phyloP scores from a whole-genome alignment of 1,139 yeast genomes.

The Pichia sp. region DNA sequence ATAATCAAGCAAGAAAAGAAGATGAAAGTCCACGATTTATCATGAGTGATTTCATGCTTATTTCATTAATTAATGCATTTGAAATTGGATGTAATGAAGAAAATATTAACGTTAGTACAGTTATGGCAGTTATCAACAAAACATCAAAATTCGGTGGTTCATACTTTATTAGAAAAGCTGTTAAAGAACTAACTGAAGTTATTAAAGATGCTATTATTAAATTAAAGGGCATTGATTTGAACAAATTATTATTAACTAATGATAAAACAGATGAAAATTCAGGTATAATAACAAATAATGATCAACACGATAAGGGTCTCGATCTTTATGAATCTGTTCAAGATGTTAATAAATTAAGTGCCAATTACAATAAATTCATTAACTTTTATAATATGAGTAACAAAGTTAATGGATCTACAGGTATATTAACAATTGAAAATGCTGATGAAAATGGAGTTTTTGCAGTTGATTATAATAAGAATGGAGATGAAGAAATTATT shows the following conservation, averaged over 20 bases:
- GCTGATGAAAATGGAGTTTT: conserved; percentile 1
- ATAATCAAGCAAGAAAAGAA: conserved; percentile 56
- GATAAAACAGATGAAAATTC: not conserved
- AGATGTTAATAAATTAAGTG: conserved; percentile 18
- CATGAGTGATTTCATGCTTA: conserved; percentile 76
- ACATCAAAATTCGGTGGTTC: conserved; percentile 51
- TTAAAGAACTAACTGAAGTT: conserved; percentile 50
- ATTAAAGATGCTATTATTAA: conserved; percentile 37
- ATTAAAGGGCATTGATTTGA: conserved; percentile 25
- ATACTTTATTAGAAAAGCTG: conserved; percentile 32
- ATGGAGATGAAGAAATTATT: conserved; percentile 4
- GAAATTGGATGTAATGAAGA: conserved; percentile 19
- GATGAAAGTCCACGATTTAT: conserved; percentile 84
- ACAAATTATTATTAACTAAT: not conserved
- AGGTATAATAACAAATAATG: not conserved
- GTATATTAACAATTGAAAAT: conserved; percentile 1
- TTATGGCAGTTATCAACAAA: conserved; percentile 46
- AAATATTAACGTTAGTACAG: conserved; percentile 51
- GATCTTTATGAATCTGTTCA: conserved; percentile 18
- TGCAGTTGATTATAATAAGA: conserved; percentile 12
- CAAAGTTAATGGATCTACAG: not conserved
- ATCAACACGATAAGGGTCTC: not conserved
- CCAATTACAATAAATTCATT: conserved; percentile 14
- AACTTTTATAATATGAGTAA: conserved; percentile 9
- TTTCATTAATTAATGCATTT: conserved; percentile 45